Evolutionary conservation across 768 basidiomycete species (phyloP).

Genomic region (Trametes gibbosa): DNA sequence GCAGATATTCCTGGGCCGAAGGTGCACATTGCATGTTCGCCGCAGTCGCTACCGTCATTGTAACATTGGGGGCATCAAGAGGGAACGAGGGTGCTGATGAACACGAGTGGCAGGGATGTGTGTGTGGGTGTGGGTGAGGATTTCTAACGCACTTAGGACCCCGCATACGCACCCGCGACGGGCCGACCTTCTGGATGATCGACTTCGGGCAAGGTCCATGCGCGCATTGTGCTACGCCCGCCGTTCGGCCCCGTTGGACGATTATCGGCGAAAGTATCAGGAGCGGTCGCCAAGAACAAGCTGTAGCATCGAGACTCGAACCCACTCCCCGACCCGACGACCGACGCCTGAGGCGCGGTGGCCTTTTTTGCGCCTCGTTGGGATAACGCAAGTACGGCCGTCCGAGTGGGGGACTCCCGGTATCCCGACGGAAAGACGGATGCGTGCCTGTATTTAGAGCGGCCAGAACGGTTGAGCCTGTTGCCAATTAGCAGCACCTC

Average conservation of each 20-base stretch:
- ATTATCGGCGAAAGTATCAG: background rate
- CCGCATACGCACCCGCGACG: background rate
- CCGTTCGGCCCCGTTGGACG: constrained; percentile 4
- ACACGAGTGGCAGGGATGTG: background rate
- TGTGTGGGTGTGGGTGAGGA: constrained; percentile 15
- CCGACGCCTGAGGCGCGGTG: background rate
- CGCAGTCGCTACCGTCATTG: too few relatives aligned
- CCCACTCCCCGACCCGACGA: too few relatives aligned
- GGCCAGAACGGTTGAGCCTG: constrained; percentile 1
- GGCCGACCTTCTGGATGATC: background rate
- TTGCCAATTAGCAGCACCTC: background rate
- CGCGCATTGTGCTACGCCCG: background rate
- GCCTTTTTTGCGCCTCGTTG: too few relatives aligned
- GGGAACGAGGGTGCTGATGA: too few relatives aligned
- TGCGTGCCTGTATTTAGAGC: constrained; percentile 8
- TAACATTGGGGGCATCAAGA: too few relatives aligned
- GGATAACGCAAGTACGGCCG: background rate
- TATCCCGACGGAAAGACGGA: constrained; percentile 7
- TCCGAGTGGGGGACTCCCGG: background rate
- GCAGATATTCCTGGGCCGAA: too few relatives aligned
- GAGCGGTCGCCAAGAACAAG: background rate
- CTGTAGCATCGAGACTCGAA: too few relatives aligned
- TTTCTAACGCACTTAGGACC: background rate
- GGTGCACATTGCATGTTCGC: too few relatives aligned
- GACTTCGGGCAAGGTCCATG: background rate